A percentile compares a stretch with the other conserved stretches of the same genome.
phyloP scores from a whole-genome alignment of 106 monocot species.

The Phalaenopsis equestris region DNA sequence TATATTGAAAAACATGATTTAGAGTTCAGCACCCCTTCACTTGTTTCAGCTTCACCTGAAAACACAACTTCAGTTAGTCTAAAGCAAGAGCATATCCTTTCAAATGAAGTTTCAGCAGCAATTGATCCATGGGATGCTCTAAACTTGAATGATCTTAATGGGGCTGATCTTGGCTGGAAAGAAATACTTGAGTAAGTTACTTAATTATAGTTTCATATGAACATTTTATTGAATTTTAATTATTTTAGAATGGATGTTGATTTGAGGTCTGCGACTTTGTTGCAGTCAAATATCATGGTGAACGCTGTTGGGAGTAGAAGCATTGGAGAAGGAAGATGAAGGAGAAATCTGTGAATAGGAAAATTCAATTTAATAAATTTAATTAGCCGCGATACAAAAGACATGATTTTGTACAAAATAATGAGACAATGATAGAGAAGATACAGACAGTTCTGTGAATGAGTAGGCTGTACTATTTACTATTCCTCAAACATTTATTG shows the following conservation, averaged over 20 bases:
- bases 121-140: background rate
- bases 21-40: background rate
- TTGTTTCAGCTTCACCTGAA: constrained; percentile 1
- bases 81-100: background rate
- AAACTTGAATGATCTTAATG: constrained; percentile 1
- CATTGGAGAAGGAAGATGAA: background rate
- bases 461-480: background rate
- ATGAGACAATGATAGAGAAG: background rate
- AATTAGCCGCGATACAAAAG: background rate
- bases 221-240: background rate
- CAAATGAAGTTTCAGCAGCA: background rate
- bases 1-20: background rate
- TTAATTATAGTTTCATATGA: background rate
- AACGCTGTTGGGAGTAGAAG: background rate
- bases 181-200: background rate
- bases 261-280: background rate
- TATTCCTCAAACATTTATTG: background rate
- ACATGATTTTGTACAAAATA: constrained; percentile 1
- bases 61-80: background rate
- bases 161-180: constrained; percentile 1
- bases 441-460: background rate
- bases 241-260: background rate
- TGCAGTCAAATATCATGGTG: constrained; percentile 9
- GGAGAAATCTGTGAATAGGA: background rate
- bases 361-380: background rate